Conservation (phyloP, 1,284 basidiomycete genomes). For the Microbotryomycetes sp. region DNA sequence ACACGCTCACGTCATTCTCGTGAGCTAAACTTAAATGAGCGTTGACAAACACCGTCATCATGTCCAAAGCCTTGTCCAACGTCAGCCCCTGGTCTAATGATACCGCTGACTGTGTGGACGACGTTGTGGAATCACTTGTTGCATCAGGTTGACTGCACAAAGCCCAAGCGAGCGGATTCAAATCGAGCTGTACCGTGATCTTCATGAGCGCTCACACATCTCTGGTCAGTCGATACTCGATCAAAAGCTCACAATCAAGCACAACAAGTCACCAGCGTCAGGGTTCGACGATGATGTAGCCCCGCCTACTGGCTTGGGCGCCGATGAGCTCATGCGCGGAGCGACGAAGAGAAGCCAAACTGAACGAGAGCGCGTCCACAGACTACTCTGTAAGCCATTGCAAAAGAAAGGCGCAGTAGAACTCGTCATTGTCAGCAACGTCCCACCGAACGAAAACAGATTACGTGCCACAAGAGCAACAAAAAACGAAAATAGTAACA, state of each 20-base stretch:
- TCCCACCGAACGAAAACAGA: too few relatives aligned
- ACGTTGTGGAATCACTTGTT: conserved; percentile 3
- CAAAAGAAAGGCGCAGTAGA: too few relatives aligned
- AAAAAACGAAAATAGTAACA: background rate
- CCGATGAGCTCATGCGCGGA: too few relatives aligned
- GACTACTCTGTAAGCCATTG: too few relatives aligned
- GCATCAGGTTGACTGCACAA: conserved; percentile 4
- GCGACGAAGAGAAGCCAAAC: too few relatives aligned
- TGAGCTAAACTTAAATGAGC: conserved; percentile 83
- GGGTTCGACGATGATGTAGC: background rate
- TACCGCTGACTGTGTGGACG: background rate
- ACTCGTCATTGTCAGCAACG: background rate
- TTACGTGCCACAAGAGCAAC: too few relatives aligned
- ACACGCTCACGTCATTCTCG: conserved; percentile 87
- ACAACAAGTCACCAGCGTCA: conserved; percentile 23
- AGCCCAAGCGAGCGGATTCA: conserved; percentile 39
- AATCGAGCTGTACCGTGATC: conserved; percentile 33
- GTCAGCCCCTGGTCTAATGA: background rate
- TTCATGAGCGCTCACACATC: conserved; percentile 1
- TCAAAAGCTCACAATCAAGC: conserved; percentile 18
- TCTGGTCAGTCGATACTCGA: background rate
- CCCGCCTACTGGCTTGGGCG: background rate
- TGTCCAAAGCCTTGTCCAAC: conserved; percentile 39
- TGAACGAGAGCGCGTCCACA: too few relatives aligned
- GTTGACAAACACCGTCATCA: conserved; percentile 80